These are phyloP conservation scores for Pseudovirgaria hyperparasitica DNA, from an alignment of 2,329 filamentous ascomycete species.

Conservation along the genomic window DNA sequence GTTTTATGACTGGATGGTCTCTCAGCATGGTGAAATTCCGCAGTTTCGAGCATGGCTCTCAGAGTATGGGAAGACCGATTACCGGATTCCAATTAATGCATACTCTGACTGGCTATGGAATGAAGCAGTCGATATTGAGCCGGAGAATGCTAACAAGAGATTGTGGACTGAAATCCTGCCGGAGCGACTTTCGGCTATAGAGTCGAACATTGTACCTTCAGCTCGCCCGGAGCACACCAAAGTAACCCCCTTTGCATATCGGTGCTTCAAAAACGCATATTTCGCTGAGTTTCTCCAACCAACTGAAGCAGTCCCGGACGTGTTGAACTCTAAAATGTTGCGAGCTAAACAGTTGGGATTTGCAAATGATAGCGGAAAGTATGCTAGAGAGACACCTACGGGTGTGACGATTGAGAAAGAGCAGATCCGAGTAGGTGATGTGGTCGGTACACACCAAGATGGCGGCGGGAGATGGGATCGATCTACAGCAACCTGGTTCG, in stretches of 20 bases:
- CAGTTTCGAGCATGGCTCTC: constrained; percentile 43
- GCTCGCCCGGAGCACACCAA: not conserved
- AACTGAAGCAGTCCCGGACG: constrained; percentile 6
- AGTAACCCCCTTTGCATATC: constrained; percentile 54
- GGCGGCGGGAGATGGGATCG: constrained; percentile 45
- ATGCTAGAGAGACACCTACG: constrained; percentile 1
- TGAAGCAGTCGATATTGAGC: constrained; percentile 44
- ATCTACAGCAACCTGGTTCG: constrained; percentile 50
- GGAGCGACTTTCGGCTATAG: constrained; percentile 16
- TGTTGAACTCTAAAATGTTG: constrained; percentile 3
- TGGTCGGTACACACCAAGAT: constrained; percentile 35
- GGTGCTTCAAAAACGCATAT: constrained; percentile 51
- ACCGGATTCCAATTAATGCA: constrained; percentile 45
- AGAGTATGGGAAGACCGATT: constrained; percentile 42
- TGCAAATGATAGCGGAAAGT: constrained; percentile 4
- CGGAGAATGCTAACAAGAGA: constrained; percentile 20
- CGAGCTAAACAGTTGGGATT: constrained; percentile 9
- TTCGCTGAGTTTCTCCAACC: constrained; percentile 41
- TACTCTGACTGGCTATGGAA: constrained; percentile 53
- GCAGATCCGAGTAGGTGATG: constrained; percentile 32
- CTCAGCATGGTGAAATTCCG: constrained; percentile 29
- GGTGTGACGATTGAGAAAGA: not conserved
- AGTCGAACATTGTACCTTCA: constrained; percentile 9
- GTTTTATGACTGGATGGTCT: constrained; percentile 46
- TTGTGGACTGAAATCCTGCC: constrained; percentile 27